Percentiles rank a stretch among this genome's conserved stretches.
Conservation (phyloP, 2,329 filamentous ascomycete species). For the Emergomyces africanus region DNA sequence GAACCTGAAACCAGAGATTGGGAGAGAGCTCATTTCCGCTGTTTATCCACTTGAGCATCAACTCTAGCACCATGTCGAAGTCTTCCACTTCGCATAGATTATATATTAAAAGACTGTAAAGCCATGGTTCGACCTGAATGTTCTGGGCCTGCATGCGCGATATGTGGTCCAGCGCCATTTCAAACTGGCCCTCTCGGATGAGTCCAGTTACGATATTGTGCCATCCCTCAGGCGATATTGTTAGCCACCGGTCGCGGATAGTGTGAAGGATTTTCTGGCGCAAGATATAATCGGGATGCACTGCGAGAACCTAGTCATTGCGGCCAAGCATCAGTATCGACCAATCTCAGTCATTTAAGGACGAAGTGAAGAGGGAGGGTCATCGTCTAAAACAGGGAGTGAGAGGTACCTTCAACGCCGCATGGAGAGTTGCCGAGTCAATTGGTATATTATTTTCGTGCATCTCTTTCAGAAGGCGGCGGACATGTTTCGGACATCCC, state of each 20-base stretch:
- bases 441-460: conserved; percentile 45
- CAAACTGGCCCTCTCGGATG: conserved; percentile 69
- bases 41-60: conserved; percentile 49
- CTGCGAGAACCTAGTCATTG: conserved; percentile 47
- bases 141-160: conserved; percentile 50
- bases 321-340: neutral
- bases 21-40: conserved; percentile 36
- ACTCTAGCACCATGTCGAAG: conserved; percentile 59
- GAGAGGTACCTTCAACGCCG: conserved; percentile 49
- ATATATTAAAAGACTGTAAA: conserved; percentile 66
- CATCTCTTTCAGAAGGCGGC: conserved; percentile 61
- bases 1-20: conserved; percentile 54
- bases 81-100: conserved; percentile 59
- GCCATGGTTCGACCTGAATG: conserved; percentile 52
- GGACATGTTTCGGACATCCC: conserved; percentile 55
- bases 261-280: conserved; percentile 57
- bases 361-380: neutral
- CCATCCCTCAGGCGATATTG: conserved; percentile 47
- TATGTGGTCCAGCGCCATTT: conserved; percentile 60
- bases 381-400: neutral
- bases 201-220: conserved; percentile 60
- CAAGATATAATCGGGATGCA: conserved; percentile 76
- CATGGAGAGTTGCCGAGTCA: conserved; percentile 57
- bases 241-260: conserved; percentile 54
- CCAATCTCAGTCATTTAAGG: neutral